Percentiles rank a stretch among this genome's conserved stretches.
phyloP scores from a whole-genome alignment of 2,329 filamentous ascomycete genomes.

The Coniochaeta pulveracea region DNA sequence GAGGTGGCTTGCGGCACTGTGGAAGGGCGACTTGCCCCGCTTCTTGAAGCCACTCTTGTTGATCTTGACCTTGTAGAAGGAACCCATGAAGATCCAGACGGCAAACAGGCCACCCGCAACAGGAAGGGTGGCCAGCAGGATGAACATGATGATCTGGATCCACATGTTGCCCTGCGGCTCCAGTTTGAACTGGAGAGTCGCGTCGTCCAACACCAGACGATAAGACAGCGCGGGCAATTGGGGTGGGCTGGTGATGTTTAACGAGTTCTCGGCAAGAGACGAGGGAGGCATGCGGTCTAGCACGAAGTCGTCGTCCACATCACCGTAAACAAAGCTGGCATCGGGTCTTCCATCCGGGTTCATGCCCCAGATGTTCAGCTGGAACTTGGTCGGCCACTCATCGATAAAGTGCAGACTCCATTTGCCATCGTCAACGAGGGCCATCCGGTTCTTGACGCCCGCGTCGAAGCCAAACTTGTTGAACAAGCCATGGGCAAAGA shows the following conservation, averaged over 20 bases:
- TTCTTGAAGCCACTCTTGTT: constrained; percentile 19
- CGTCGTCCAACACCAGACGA: constrained; percentile 43
- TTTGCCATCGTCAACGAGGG: constrained; percentile 30
- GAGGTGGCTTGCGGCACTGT: constrained; percentile 17
- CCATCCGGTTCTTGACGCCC: constrained; percentile 42
- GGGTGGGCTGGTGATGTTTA: constrained; percentile 48
- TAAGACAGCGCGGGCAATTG: constrained; percentile 43
- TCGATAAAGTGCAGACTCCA: constrained; percentile 52
- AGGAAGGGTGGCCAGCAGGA: constrained; percentile 42
- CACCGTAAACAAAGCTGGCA: constrained; percentile 45
- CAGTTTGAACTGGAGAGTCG: constrained; percentile 35
- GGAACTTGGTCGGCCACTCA: constrained; percentile 51
- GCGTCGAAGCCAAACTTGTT: constrained; percentile 55
- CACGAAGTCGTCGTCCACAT: constrained; percentile 47
- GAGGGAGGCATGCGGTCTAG: constrained; percentile 51
- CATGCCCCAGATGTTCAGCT: constrained; percentile 57
- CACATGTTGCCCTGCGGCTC: constrained; percentile 40
- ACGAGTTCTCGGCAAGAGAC: constrained; percentile 38
- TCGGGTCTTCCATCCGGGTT: constrained; percentile 52
- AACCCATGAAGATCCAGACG: constrained; percentile 45
- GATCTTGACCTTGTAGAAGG: constrained; percentile 45
- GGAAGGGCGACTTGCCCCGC: constrained; percentile 16
- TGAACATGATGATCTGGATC: constrained; percentile 40
- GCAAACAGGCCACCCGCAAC: constrained; percentile 34
- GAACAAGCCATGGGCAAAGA: constrained; percentile 50